Conservation (phyloP, 2,329 filamentous ascomycete species). For the Magnaporthales sp. region DNA sequence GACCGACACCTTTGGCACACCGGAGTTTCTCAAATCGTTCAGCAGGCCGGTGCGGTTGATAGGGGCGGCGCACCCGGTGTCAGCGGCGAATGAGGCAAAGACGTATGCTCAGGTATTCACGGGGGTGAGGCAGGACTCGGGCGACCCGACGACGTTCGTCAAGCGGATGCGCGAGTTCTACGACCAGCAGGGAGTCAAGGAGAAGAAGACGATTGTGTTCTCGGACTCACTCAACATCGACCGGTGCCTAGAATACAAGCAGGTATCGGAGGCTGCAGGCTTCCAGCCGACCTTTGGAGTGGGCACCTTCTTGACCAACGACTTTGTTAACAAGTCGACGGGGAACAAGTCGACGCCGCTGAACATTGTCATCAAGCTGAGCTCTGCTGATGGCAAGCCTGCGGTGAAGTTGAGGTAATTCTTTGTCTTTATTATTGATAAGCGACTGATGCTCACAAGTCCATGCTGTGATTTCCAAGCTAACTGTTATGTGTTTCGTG, state of each 20-base stretch:
- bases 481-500: not conserved
- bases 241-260: conserved; percentile 82
- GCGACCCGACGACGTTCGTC: conserved; percentile 73
- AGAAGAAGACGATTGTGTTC: conserved; percentile 85
- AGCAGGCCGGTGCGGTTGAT: conserved; percentile 49
- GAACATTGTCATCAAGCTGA: conserved; percentile 97
- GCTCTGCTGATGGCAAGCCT: conserved; percentile 68
- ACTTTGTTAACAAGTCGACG: conserved; percentile 66
- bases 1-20: conserved; percentile 94
- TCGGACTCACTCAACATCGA: conserved; percentile 93
- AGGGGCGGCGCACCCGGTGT: conserved; percentile 16
- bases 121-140: conserved; percentile 84
- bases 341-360: conserved; percentile 80
- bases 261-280: conserved; percentile 67
- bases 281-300: conserved; percentile 89
- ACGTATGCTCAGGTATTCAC: conserved; percentile 77
- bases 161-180: conserved; percentile 76
- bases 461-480: not conserved
- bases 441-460: not conserved
- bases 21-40: conserved; percentile 80
- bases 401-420: conserved; percentile 78
- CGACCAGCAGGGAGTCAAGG: conserved; percentile 62
- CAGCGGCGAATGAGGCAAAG: conserved; percentile 29
- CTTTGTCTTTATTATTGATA: not conserved
- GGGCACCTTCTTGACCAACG: conserved; percentile 92